phyloP scores from a whole-genome alignment of 345 rosid genomes.

The Anacardium occidentale region DNA sequence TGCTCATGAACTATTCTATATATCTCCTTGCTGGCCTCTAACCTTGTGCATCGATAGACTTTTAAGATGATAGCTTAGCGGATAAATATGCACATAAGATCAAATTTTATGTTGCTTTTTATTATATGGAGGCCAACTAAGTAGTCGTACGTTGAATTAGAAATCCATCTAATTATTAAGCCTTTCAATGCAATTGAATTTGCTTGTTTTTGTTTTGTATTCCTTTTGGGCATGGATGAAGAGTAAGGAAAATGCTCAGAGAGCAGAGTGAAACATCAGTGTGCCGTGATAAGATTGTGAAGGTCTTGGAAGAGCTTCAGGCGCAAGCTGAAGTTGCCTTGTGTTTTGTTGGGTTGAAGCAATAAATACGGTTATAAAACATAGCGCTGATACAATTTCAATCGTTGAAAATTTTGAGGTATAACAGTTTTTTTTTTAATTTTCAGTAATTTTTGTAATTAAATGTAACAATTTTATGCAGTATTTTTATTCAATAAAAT shows the following conservation, averaged over 20 bases:
- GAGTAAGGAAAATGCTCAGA: constrained; percentile 72
- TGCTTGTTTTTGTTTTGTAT: constrained; percentile 11
- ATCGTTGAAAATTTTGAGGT: neutral
- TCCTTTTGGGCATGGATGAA: constrained; percentile 31
- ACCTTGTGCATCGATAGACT: neutral
- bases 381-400: neutral
- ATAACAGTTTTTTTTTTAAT: neutral
- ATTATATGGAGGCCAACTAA: neutral
- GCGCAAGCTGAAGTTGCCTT: constrained; percentile 96
- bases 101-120: neutral
- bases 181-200: neutral
- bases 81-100: neutral
- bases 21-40: neutral
- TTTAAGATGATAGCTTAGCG: neutral
- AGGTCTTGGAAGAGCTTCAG: constrained; percentile 89
- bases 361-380: constrained; percentile 27
- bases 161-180: neutral
- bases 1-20: neutral
- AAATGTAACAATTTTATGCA: neutral
- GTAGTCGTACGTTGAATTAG: neutral
- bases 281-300: constrained; percentile 65
- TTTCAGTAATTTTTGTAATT: neutral
- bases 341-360: constrained; percentile 82
- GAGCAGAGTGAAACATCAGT: constrained; percentile 47
- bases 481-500: neutral